Base-by-base conservation (phyloP, 352 stramenopile genomes). In the Globisporangium camurandrum region DNA sequence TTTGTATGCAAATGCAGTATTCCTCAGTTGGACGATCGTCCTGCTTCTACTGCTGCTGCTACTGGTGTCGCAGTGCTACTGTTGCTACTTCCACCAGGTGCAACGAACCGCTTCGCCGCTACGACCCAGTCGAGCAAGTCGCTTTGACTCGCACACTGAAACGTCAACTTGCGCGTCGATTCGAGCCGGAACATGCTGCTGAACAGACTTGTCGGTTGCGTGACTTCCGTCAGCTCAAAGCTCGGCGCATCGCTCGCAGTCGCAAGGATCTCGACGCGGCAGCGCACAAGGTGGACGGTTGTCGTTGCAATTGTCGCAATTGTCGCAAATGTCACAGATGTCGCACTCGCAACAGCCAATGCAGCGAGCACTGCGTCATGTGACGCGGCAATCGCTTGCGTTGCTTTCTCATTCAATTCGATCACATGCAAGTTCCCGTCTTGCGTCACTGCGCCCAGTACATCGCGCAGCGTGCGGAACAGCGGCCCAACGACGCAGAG, bases 61-160 rank as follows among this genome's bases (percentile, higher is more conserved):
- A n/a, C n/a, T n/a, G n/a, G n/a, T n/a, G n/a, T n/a, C n/a, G n/a
- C n/a, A n/a, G n/a, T n/a, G n/a, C n/a, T n/a, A n/a, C n/a, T n/a
- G n/a, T n/a, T n/a, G n/a, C n/a, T n/a, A n/a, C n/a, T n/a, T n/a
- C n/a, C n/a, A n/a, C n/a, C n/a, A n/a, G n/a, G n/a, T n/a, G n/a
- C n/a, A n/a, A 88, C 77, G 43, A 91, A 84, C 16, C 57, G 66
- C 59, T 88, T 84, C 31, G 76, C 72, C 8, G 78, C 75, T 19
- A 93, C 76, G 19, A 90, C 72, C 81, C 81, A 93, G 41, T 89
- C 81, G 54, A 93, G 76, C 4, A 93, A 54, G 46, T 93, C 78
- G 45, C 59, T 75, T 45, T 90, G 81, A 48, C 48, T 86, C n/a
- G 72, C 51, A 55, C 81, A 93, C 61, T 93, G 77, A 59, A 93